Base-by-base conservation (phyloP, 2,329 filamentous ascomycete genomes). In the Alternaria sp. region DNA sequence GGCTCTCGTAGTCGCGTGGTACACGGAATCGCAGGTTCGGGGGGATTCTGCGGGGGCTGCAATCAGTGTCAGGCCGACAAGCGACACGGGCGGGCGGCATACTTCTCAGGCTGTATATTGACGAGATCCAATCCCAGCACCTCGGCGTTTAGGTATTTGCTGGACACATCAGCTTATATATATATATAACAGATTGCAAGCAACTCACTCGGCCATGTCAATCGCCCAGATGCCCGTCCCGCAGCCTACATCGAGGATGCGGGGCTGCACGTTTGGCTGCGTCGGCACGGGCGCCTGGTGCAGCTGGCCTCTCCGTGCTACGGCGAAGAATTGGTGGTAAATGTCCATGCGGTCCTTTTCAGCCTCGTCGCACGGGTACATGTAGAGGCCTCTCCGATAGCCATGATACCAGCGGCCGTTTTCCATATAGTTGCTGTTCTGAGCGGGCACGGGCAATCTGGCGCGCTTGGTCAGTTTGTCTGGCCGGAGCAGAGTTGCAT, bases 211-310 rank as follows among this genome's bases (percentile, higher is more conserved):
- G 64, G 91, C 91, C 80, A 97, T 90, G 68, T 94, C 91, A 70
- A 96, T 92, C 41, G 91, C 88, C 94, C 94, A 98, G 63, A 97
- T 94, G 40, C 93, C 93, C 1, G 93, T 97, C 20, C 94, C 94
- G 65, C 91, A 94, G 43, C 93, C 94, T 55, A 97, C 73, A 69
- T 89, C 87, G 57, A 89, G 81, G 63, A 89, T 85, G 62, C 85
- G 83, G 59, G 81, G 80, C 57, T 70, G 73, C 68, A 79, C 71
- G 60, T 79, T 66, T 52, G 58, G 53, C 58, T 52, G 36, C 34
- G 22, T 16, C 62, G 78, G 71, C 51, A 83, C 74, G 38, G 82
- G 81, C 63, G 83, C 79, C 74, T 78, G 72, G 68, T 81, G 77
- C 69, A 85, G 71, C 68, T 83, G 77, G 38, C 85, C 82, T 44